Evolutionary conservation across 192 early-diverging fungal species (phyloP).

Genomic region (Linnemannia schmuckeri): DNA sequence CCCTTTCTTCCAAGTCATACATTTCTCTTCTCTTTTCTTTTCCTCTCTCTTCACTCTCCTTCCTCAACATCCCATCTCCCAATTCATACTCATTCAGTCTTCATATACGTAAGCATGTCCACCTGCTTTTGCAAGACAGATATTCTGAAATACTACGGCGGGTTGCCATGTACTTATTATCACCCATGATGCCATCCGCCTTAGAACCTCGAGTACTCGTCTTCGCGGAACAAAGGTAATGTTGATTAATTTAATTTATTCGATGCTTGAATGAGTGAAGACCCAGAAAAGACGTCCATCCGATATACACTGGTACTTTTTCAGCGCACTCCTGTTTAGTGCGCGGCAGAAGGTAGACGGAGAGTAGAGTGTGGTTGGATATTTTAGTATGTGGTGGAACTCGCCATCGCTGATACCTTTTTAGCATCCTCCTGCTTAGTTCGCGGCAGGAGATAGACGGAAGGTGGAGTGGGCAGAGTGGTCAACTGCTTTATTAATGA

Average conservation of each 20-base stretch:
- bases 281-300: slow-evolving; percentile 24
- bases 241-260: not conserved
- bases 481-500: slow-evolving; percentile 21
- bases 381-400: slow-evolving; percentile 22
- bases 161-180: no score
- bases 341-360: slow-evolving; percentile 5
- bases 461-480: slow-evolving; percentile 33
- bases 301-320: slow-evolving; percentile 33
- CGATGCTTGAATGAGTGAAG: not conserved
- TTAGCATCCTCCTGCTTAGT: slow-evolving; percentile 23
- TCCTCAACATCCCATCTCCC: no score
- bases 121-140: no score
- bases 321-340: slow-evolving; percentile 12
- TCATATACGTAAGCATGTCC: no score
- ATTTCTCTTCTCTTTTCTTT: no score
- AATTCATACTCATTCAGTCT: no score
- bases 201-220: no score
- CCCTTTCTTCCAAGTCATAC: no score
- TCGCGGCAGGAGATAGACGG: slow-evolving; percentile 39
- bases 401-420: slow-evolving; percentile 19
- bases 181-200: no score
- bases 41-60: no score
- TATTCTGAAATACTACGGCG: no score
- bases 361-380: slow-evolving; percentile 11
- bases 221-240: not conserved